Evolutionary conservation across 1,284 basidiomycete species (phyloP).

Genomic region (Heliocybe sulcata): DNA sequence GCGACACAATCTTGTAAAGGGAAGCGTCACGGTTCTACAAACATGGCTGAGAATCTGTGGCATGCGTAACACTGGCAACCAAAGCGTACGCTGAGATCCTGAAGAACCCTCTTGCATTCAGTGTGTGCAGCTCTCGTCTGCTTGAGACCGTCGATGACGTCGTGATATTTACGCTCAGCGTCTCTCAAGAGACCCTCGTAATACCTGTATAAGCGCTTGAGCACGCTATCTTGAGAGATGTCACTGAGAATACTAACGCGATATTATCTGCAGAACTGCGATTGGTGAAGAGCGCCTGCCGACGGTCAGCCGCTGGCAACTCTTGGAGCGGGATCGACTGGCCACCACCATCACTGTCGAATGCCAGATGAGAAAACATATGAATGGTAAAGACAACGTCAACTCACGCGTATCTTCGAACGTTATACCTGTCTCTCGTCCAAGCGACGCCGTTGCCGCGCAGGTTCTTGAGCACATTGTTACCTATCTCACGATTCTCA

Average conservation of each 20-base stretch:
- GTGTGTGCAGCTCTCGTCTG: conserved; percentile 5
- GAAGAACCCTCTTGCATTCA: conserved; percentile 5
- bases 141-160: conserved; percentile 2
- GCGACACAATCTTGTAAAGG: conserved; percentile 1
- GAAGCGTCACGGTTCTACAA: background rate
- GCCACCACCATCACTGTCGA: conserved; percentile 55
- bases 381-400: background rate
- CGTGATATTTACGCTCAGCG: conserved; percentile 10
- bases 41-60: background rate
- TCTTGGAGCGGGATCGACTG: conserved; percentile 33
- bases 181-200: conserved; percentile 9
- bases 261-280: conserved; percentile 25
- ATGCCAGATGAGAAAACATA: conserved; percentile 5
- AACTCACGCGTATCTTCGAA: conserved; percentile 51
- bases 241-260: conserved; percentile 18
- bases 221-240: background rate
- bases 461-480: conserved; percentile 40
- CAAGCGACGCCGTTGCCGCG: conserved; percentile 46
- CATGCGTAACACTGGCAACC: background rate
- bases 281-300: conserved; percentile 42
- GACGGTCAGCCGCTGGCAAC: conserved; percentile 29
- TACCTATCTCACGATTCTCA: conserved; percentile 49
- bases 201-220: conserved; percentile 1
- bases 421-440: conserved; percentile 52
- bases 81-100: conserved; percentile 1